Evolutionary conservation across 208 protist species (phyloP).

Genomic region (Leishmania turanica): DNA sequence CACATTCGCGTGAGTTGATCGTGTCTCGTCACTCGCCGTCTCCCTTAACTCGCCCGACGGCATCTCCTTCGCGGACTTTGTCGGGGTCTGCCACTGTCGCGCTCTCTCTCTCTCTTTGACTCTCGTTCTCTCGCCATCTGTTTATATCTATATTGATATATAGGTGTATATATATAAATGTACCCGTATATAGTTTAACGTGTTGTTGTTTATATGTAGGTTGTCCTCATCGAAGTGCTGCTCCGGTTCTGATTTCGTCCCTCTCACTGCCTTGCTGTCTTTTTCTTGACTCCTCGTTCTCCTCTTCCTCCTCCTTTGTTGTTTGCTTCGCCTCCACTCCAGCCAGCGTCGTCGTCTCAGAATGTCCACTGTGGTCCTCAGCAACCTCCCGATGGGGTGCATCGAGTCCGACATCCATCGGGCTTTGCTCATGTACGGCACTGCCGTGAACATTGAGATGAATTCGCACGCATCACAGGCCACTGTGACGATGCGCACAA

Average conservation of each 20-base stretch:
- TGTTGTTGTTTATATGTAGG: not conserved
- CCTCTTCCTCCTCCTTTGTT: not conserved
- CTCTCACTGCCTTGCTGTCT: not conserved
- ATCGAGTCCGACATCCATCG: slow-evolving; percentile 77
- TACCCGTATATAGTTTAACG: too few species aligned
- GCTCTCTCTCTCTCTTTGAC: not conserved
- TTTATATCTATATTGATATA: not conserved
- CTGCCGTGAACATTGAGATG: slow-evolving; percentile 55
- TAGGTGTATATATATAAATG: too few species aligned
- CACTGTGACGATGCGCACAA: slow-evolving; percentile 78
- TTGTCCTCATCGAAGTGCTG: not conserved
- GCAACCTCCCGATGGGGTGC: slow-evolving; percentile 70
- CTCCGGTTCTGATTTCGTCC: not conserved
- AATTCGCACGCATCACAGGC: slow-evolving; percentile 50
- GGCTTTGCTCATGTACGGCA: slow-evolving; percentile 81
- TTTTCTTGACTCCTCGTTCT: slow-evolving; percentile 9
- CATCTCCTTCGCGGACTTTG: not conserved
- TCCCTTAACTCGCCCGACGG: not conserved
- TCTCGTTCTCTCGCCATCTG: not conserved
- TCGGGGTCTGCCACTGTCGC: not conserved
- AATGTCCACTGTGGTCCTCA: slow-evolving; percentile 67
- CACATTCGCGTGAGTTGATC: not conserved
- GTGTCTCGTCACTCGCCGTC: not conserved
- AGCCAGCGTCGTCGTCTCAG: not conserved
- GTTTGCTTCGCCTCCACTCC: not conserved